Evolutionary conservation across 306 rosid species (phyloP), one percentile per base, ranked within the genome.

Genomic region (Pyrus communis): DNA sequence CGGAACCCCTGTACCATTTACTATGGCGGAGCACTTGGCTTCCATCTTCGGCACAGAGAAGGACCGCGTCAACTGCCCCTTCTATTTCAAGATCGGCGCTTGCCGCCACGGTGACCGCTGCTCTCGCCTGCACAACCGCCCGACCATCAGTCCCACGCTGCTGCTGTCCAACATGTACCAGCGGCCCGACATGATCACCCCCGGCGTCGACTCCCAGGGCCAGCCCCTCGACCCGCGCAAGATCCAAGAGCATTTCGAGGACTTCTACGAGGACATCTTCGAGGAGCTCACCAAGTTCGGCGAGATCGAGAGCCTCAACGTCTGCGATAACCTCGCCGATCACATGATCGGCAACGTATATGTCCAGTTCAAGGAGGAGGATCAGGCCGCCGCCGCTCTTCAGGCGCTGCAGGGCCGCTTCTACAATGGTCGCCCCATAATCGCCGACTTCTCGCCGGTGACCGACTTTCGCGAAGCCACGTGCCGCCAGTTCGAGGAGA

Each of bases 341-440:
- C 96, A 90, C 79, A 90, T 90, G 93, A 93, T 88, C 77, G 96
- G 96, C 17, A 88, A 90, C 81, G 96, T 90, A 28, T 90, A 90
- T 21, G 91, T 85, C 75, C 96, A 90, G 84, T 90, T 88, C 69
- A 73, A 87, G 71, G 96, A 88, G 77, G 96, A 90, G 73, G 93
- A 88, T 4, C 87, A 85, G 69, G 93, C 93, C 6, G 91, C 85
- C 42, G 45, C 45, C 1, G 45, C 45, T 9, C 45, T 42, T 42
- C 45, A 42, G 45, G 45, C 45, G 45, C 45, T 42, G 45, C 45
- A 42, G 45, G 45, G 45, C 12, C 45, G 45, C 11, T 42, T 42
- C 45, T 42, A 42, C 45, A 86, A 88, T 78, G 88, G 93, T 22
- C 84, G 93, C 19, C 96, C 93, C 4, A 90, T 90, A 76, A 90